Evolutionary conservation across 805 yeast species (phyloP).

Genomic region (Schwanniomyces yamadae): DNA sequence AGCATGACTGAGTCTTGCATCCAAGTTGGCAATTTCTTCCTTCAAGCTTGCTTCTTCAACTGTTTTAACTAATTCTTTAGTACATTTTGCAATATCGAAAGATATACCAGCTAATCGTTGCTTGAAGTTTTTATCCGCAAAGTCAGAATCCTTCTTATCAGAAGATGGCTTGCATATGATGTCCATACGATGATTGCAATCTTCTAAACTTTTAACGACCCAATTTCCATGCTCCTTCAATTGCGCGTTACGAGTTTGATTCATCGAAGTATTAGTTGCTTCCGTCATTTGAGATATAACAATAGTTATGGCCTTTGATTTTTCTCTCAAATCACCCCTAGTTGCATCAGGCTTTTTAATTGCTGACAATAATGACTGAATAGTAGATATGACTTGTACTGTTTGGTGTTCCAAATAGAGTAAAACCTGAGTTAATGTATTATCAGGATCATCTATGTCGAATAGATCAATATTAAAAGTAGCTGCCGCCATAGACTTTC

Average conservation of each 20-base stretch:
- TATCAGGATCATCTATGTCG: constrained; percentile 84
- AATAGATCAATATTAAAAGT: constrained; percentile 72
- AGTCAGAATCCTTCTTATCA: constrained; percentile 51
- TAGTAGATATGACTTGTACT: constrained; percentile 84
- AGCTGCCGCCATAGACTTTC: constrained; percentile 50
- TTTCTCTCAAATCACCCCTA: constrained; percentile 67
- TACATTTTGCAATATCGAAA: constrained; percentile 93
- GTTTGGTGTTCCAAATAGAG: constrained; percentile 91
- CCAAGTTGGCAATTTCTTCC: constrained; percentile 80
- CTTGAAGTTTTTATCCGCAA: constrained; percentile 85
- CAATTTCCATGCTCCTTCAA: constrained; percentile 88
- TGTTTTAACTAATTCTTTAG: constrained; percentile 92
- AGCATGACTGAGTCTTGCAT: constrained; percentile 53
- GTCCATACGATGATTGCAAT: constrained; percentile 82
- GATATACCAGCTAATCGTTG: constrained; percentile 95
- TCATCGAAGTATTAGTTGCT: constrained; percentile 85
- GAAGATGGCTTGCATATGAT: constrained; percentile 53
- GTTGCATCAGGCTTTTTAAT: constrained; percentile 77
- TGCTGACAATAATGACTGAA: constrained; percentile 75
- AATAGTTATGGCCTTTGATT: constrained; percentile 70
- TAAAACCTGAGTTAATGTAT: constrained; percentile 79
- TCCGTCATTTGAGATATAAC: constrained; percentile 87
- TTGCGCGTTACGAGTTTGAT: constrained; percentile 79
- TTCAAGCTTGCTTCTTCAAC: constrained; percentile 92
- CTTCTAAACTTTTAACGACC: constrained; percentile 83